These are phyloP conservation scores for Pichia eremophila DNA, from an alignment of 805 yeast species.

Conservation along the genomic window DNA sequence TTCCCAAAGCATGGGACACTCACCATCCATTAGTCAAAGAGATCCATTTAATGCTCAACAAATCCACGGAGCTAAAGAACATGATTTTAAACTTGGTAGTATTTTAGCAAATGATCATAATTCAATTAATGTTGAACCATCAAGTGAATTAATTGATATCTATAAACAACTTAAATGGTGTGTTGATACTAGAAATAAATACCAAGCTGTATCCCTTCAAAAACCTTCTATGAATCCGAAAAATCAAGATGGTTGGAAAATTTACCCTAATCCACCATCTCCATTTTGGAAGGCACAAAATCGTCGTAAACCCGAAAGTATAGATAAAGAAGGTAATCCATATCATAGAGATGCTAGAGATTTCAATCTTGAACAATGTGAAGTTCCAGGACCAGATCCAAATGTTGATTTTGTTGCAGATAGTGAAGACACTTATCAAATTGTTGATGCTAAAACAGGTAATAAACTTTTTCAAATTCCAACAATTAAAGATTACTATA, in stretches of 20 bases:
- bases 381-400: slow-evolving; percentile 42
- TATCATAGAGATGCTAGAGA: slow-evolving; percentile 12
- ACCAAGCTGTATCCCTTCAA: slow-evolving; percentile 65
- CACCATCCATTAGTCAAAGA: background rate
- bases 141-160: slow-evolving; percentile 57
- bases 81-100: slow-evolving; percentile 33
- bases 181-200: slow-evolving; percentile 65
- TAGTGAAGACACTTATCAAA: slow-evolving; percentile 57
- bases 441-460: slow-evolving; percentile 18
- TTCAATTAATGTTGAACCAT: slow-evolving; percentile 46
- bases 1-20: background rate
- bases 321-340: background rate
- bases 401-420: slow-evolving; percentile 37
- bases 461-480: slow-evolving; percentile 57
- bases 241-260: slow-evolving; percentile 60
- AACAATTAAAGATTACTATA: slow-evolving; percentile 74
- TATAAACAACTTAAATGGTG: slow-evolving; percentile 57
- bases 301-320: background rate
- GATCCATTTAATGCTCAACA: background rate
- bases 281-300: slow-evolving; percentile 59
- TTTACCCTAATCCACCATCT: slow-evolving; percentile 90
- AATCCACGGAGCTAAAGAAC: slow-evolving; percentile 17
- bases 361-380: slow-evolving; percentile 50
- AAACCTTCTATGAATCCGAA: slow-evolving; percentile 75
- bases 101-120: slow-evolving; percentile 40